A percentile compares a stretch with the other conserved stretches of the same genome.
These are phyloP conservation scores for Didymella glomerata DNA, from an alignment of 2,329 filamentous ascomycete species.

Conservation along the genomic window DNA sequence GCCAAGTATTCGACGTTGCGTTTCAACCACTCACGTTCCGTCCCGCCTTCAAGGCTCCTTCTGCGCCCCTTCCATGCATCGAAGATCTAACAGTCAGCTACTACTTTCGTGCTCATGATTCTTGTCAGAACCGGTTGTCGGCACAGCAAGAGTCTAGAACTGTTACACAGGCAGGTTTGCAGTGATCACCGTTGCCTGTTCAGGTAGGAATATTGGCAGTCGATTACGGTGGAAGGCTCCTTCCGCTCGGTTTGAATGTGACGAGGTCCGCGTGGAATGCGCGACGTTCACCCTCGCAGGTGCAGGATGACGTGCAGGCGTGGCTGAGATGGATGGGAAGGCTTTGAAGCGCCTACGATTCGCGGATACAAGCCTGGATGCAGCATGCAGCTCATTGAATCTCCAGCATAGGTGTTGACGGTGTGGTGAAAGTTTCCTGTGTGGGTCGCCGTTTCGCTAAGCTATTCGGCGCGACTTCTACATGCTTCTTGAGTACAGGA, in stretches of 20 bases:
- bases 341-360: too few species aligned
- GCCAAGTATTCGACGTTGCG: not conserved
- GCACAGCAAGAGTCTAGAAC: not conserved
- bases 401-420: too few species aligned
- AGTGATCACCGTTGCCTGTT: conserved; percentile 3
- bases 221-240: conserved; percentile 10
- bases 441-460: too few species aligned
- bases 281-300: not conserved
- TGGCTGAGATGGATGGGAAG: not conserved
- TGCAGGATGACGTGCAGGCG: not conserved
- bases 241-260: conserved; percentile 1
- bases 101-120: not conserved
- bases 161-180: not conserved
- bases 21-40: not conserved
- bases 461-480: too few species aligned
- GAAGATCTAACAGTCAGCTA: not conserved
- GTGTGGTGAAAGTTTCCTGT: too few species aligned
- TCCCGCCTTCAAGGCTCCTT: not conserved
- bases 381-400: too few species aligned
- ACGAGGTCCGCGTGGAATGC: not conserved
- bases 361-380: too few species aligned
- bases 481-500: too few species aligned
- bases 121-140: not conserved
- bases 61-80: not conserved
- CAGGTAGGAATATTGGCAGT: conserved; percentile 6